Evolutionary conservation across 2,329 filamentous ascomycete species (phyloP).

Genomic region (Ceratocystis lukuohia): DNA sequence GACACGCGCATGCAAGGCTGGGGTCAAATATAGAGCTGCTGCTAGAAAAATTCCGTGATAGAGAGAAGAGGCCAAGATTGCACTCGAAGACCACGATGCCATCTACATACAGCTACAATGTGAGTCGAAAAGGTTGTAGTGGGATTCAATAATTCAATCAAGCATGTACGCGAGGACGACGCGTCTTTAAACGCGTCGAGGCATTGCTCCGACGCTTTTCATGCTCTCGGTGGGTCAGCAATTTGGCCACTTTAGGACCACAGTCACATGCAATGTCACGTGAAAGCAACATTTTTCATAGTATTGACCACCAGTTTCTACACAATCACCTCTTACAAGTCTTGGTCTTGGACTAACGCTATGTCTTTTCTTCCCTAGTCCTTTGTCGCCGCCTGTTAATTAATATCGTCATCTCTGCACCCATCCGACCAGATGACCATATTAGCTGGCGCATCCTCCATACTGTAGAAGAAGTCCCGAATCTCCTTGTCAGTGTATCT

Average conservation of each 20-base stretch:
- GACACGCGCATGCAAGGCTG: background rate
- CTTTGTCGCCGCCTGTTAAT: no score
- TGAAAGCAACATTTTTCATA: background rate
- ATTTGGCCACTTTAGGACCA: slow-evolving; percentile 17
- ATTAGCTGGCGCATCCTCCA: slow-evolving; percentile 30
- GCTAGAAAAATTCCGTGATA: background rate
- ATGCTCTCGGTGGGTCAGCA: background rate
- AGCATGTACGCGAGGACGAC: background rate
- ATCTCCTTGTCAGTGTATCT: slow-evolving; percentile 33
- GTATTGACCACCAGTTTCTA: no score
- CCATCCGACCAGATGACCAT: slow-evolving; percentile 37
- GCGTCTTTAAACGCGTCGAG: background rate
- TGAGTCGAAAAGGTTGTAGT: background rate
- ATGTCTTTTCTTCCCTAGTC: no score
- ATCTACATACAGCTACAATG: background rate
- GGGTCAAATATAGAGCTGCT: background rate
- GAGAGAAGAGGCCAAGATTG: background rate
- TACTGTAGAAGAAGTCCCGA: slow-evolving; percentile 30
- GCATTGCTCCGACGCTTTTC: background rate
- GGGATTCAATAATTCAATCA: background rate
- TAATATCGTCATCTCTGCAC: slow-evolving; percentile 16
- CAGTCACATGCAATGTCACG: slow-evolving; percentile 6
- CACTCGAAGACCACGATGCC: background rate
- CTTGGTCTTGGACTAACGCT: background rate
- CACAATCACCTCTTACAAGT: background rate